A percentile compares a stretch with the other conserved stretches of the same genome.
These are phyloP conservation scores for Eleusine indica DNA, from an alignment of 176 grass and related monocot species.

Conservation along the genomic window DNA sequence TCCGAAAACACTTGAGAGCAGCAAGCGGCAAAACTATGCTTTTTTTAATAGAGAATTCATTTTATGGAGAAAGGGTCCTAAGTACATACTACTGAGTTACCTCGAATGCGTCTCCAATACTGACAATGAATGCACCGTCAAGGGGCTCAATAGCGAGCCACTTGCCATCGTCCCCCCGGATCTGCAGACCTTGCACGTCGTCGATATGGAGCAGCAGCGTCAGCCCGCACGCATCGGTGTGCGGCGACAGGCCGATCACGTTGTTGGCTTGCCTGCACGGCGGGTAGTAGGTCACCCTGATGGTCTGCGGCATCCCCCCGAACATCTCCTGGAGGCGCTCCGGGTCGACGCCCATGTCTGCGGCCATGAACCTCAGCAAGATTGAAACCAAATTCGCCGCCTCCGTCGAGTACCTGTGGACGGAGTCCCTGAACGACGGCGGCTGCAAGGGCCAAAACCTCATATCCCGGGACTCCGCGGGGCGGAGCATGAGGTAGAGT, in stretches of 20 bases:
- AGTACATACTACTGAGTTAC: neutral
- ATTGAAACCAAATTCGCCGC: conserved; percentile 13
- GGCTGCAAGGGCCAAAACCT: conserved; percentile 44
- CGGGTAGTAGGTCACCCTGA: conserved; percentile 61
- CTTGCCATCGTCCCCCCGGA: conserved; percentile 36
- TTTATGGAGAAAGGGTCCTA: too few species aligned
- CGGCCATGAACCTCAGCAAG: conserved; percentile 48
- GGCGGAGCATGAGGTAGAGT: conserved; percentile 34
- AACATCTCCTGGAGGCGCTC: conserved; percentile 39
- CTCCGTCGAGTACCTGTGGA: conserved; percentile 49
- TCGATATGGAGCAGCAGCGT: conserved; percentile 57
- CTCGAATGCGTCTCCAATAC: conserved; percentile 52
- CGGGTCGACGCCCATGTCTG: conserved; percentile 47
- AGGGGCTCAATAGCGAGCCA: conserved; percentile 56
- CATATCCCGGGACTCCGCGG: conserved; percentile 17
- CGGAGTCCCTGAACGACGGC: conserved; percentile 32
- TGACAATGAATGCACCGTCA: conserved; percentile 43
- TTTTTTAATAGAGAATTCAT: too few species aligned
- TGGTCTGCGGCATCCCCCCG: conserved; percentile 40
- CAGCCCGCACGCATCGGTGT: conserved; percentile 47
- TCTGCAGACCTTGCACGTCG: conserved; percentile 53
- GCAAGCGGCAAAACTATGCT: too few species aligned
- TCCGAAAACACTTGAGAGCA: too few species aligned
- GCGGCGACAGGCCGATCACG: conserved; percentile 63
- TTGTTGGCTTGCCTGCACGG: conserved; percentile 42